Conservation (phyloP, 164 flowering plant species). For the Tetracentron sinense region DNA sequence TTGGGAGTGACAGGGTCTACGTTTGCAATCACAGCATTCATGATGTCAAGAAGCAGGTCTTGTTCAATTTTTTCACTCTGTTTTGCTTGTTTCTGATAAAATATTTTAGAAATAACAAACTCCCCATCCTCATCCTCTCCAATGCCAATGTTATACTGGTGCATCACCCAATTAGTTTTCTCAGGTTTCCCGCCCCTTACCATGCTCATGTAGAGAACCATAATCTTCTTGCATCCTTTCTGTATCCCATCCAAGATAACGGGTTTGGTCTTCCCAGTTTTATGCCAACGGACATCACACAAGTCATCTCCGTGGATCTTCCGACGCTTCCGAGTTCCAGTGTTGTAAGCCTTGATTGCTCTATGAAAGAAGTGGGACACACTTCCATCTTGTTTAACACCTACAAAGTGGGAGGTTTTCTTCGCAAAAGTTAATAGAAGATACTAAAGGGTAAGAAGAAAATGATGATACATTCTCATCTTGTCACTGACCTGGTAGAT, state of each 20-base stretch:
- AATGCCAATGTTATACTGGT: slow-evolving; percentile 91
- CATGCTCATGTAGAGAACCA: slow-evolving; percentile 74
- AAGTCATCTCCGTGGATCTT: slow-evolving; percentile 63
- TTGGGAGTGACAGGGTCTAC: slow-evolving; percentile 76
- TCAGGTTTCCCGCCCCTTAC: slow-evolving; percentile 67
- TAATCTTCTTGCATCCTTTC: slow-evolving; percentile 85
- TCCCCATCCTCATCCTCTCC: slow-evolving; percentile 89
- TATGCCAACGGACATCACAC: slow-evolving; percentile 96
- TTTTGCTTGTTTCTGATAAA: slow-evolving; percentile 66
- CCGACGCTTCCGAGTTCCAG: slow-evolving; percentile 92
- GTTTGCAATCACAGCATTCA: slow-evolving; percentile 26
- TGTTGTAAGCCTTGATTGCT: slow-evolving; percentile 87
- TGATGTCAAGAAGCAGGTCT: slow-evolving; percentile 31
- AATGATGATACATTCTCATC: not conserved
- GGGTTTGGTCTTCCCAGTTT: slow-evolving; percentile 97
- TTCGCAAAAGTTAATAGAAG: slow-evolving; percentile 3
- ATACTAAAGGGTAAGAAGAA: not conserved
- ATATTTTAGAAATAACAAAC: slow-evolving; percentile 80
- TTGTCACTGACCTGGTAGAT: slow-evolving; percentile 55
- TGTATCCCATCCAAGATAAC: slow-evolving; percentile 72
- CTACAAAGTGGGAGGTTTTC: slow-evolving; percentile 30
- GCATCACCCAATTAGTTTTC: slow-evolving; percentile 98
- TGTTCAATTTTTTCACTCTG: slow-evolving; percentile 52
- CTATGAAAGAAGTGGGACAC: slow-evolving; percentile 83
- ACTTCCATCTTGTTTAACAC: slow-evolving; percentile 88